Percentiles rank a stretch among this genome's conserved stretches.
These are phyloP conservation scores for Ceratobasidium sp. DNA, from an alignment of 1,284 basidiomycete species.

Conservation along the genomic window DNA sequence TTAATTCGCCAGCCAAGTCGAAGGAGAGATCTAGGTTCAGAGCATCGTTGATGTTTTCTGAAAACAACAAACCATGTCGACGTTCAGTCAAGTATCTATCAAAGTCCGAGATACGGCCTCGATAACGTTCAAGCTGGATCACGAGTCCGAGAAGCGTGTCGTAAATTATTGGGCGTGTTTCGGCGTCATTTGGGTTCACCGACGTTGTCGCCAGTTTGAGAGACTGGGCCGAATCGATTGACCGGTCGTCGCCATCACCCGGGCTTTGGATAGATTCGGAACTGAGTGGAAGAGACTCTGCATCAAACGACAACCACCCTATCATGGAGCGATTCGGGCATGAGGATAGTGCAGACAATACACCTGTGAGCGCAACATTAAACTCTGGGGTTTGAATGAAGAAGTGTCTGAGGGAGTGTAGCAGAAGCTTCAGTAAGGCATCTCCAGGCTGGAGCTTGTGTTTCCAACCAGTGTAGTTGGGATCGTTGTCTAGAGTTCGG, in stretches of 20 bases:
- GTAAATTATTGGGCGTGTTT: slow-evolving; percentile 77
- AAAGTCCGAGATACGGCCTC: slow-evolving; percentile 76
- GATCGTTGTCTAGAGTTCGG: slow-evolving; percentile 47
- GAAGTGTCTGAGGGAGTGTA: slow-evolving; percentile 76
- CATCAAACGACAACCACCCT: slow-evolving; percentile 81
- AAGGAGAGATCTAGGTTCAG: slow-evolving; percentile 66
- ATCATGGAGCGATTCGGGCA: slow-evolving; percentile 86
- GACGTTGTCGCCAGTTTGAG: slow-evolving; percentile 58
- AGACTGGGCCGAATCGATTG: slow-evolving; percentile 72
- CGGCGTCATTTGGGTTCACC: slow-evolving; percentile 65
- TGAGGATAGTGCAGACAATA: slow-evolving; percentile 75
- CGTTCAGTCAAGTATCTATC: slow-evolving; percentile 86
- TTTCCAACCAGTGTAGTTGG: slow-evolving; percentile 14
- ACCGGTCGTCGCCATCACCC: slow-evolving; percentile 73
- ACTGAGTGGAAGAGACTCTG: slow-evolving; percentile 25
- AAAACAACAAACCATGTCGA: slow-evolving; percentile 87
- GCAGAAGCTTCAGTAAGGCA: slow-evolving; percentile 71
- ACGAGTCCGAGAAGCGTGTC: slow-evolving; percentile 79
- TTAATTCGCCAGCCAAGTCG: slow-evolving; percentile 60
- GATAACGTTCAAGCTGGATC: slow-evolving; percentile 78
- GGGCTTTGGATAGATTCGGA: background rate
- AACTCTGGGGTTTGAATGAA: slow-evolving; percentile 85
- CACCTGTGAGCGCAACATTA: slow-evolving; percentile 88
- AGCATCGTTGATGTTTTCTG: slow-evolving; percentile 91
- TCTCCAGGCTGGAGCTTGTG: slow-evolving; percentile 83